These are phyloP conservation scores for Sequoiadendron giganteum DNA, from an alignment of 75 land plant species.

Conservation along the genomic window DNA sequence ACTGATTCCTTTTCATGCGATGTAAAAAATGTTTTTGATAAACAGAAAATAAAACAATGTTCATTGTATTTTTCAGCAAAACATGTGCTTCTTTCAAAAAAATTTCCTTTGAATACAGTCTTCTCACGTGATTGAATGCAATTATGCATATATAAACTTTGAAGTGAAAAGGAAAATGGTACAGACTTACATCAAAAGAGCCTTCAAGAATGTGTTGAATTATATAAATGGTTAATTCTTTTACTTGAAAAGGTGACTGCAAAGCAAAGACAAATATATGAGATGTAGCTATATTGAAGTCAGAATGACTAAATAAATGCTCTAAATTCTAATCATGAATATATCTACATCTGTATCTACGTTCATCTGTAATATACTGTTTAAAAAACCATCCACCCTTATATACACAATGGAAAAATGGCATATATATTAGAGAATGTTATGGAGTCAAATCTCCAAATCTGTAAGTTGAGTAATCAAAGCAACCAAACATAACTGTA, in stretches of 20 bases:
- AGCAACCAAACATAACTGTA: not conserved
- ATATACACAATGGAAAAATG: not conserved
- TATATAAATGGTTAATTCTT: slow-evolving; percentile 22
- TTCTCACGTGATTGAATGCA: not conserved
- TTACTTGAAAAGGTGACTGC: slow-evolving; percentile 23
- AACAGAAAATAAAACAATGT: not conserved
- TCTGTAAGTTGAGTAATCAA: not conserved
- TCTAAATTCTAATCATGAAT: not conserved
- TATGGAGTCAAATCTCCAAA: not conserved
- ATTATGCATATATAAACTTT: not conserved
- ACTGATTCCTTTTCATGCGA: not conserved
- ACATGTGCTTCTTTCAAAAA: not conserved
- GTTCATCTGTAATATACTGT: not conserved
- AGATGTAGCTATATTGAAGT: not conserved
- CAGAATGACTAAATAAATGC: not conserved
- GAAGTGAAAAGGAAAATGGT: not conserved
- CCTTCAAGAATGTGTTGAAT: slow-evolving; percentile 29
- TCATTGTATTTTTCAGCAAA: not conserved
- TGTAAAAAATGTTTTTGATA: not conserved
- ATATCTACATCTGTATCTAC: not conserved
- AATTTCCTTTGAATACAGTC: not conserved
- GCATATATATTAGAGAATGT: not conserved
- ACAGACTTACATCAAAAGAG: slow-evolving; percentile 27
- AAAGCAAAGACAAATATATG: not conserved
- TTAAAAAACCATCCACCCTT: not conserved